Conservation (phyloP, 2,329 filamentous ascomycete genomes). For the Curvularia sp. region DNA sequence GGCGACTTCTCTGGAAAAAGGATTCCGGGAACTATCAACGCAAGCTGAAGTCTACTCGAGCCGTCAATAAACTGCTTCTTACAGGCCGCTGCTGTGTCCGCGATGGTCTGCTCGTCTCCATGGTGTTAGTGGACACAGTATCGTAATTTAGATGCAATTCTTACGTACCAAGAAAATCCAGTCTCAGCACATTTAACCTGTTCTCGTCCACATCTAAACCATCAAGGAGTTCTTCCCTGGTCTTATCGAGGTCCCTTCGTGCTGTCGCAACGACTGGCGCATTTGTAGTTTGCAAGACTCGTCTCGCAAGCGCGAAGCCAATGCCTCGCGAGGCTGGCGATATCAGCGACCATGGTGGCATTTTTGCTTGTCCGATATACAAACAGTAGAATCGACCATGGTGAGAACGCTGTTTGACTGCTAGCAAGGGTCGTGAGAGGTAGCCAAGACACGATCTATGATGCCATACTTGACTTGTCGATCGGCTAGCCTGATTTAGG, state of each 20-base stretch:
- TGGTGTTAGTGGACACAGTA: background rate
- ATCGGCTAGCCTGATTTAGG: constrained; percentile 28
- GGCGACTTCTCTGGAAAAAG: constrained; percentile 77
- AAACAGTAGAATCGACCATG: constrained; percentile 14
- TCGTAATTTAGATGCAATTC: background rate
- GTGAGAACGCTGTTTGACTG: constrained; percentile 3
- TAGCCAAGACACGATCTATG: constrained; percentile 38
- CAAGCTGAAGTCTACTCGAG: constrained; percentile 68
- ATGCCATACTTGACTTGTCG: constrained; percentile 38
- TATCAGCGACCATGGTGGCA: constrained; percentile 60
- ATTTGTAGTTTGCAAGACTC: constrained; percentile 63
- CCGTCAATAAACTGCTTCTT: constrained; percentile 59
- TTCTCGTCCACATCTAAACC: constrained; percentile 57
- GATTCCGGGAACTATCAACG: constrained; percentile 74
- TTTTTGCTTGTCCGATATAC: constrained; percentile 23
- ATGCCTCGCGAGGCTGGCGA: constrained; percentile 70
- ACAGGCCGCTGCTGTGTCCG: constrained; percentile 62
- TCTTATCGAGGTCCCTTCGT: constrained; percentile 60
- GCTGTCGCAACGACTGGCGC: constrained; percentile 68
- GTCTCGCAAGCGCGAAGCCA: constrained; percentile 66
- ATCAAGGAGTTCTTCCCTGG: constrained; percentile 59
- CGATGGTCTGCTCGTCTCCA: constrained; percentile 69
- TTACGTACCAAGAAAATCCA: constrained; percentile 65
- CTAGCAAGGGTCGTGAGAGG: constrained; percentile 10
- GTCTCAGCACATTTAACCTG: constrained; percentile 60